Evolutionary conservation across 495 filamentous ascomycete species (phyloP).

Genomic region (Penicillium fimorum): DNA sequence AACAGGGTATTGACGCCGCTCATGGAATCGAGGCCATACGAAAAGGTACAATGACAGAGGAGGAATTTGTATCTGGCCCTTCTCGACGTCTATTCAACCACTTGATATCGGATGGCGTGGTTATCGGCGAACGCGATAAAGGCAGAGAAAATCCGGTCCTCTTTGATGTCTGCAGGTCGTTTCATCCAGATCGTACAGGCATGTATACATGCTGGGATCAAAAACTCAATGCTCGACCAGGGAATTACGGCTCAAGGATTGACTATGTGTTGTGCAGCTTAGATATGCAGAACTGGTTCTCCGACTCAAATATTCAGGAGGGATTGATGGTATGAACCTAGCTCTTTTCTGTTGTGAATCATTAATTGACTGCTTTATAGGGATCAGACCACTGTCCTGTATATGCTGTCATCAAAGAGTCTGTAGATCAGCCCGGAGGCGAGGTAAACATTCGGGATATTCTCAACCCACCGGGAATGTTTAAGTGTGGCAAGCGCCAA

Average conservation of each 20-base stretch:
- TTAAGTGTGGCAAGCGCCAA: constrained; percentile 65
- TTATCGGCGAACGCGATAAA: constrained; percentile 66
- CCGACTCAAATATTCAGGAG: constrained; percentile 89
- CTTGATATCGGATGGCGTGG: constrained; percentile 67
- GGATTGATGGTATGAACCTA: constrained; percentile 65
- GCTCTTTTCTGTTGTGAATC: background rate
- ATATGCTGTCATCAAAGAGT: constrained; percentile 71
- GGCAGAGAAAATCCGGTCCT: constrained; percentile 73
- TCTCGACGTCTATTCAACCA: constrained; percentile 85
- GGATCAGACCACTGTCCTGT: constrained; percentile 98
- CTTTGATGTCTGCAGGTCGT: constrained; percentile 82
- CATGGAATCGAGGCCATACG: constrained; percentile 64
- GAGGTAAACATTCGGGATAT: constrained; percentile 64
- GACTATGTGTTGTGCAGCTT: constrained; percentile 88
- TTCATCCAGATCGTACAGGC: constrained; percentile 72
- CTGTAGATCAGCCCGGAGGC: constrained; percentile 49
- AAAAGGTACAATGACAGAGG: constrained; percentile 63
- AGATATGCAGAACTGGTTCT: constrained; percentile 80
- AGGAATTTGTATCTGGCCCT: constrained; percentile 70
- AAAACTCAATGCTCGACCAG: constrained; percentile 80
- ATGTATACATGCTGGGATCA: constrained; percentile 98
- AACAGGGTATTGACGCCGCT: constrained; percentile 71
- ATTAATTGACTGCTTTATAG: constrained; percentile 31
- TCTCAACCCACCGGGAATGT: constrained; percentile 77
- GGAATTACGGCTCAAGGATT: constrained; percentile 86